These are phyloP conservation scores for Anthracocystis setariae DNA, from an alignment of 1,284 basidiomycete species.

Conservation along the genomic window DNA sequence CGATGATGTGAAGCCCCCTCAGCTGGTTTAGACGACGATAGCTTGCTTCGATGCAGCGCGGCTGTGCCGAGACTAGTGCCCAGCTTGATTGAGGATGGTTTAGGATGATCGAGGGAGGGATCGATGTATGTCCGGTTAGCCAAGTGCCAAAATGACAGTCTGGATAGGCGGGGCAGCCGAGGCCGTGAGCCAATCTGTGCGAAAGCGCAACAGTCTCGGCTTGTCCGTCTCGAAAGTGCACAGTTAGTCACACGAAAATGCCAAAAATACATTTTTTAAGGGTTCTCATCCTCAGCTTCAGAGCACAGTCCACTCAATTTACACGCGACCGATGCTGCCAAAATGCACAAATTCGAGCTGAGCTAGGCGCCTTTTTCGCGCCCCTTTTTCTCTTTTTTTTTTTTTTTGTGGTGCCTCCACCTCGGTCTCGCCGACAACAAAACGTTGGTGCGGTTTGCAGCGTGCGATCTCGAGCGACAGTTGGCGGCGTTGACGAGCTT, in stretches of 20 bases:
- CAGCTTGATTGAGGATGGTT: not conserved
- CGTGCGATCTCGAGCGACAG: conserved; percentile 9
- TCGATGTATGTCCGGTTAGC: no score
- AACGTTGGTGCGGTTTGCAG: conserved; percentile 20
- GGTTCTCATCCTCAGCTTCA: no score
- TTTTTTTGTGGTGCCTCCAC: conserved; percentile 15
- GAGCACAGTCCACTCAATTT: not conserved
- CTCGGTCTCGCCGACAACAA: no score
- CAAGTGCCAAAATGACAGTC: no score
- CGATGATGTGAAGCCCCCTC: not conserved
- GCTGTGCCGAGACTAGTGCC: not conserved
- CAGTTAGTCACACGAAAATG: no score
- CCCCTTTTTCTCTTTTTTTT: conserved; percentile 1
- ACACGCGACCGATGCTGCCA: not conserved
- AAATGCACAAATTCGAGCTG: not conserved
- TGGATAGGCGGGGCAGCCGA: no score
- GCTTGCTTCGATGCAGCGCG: not conserved
- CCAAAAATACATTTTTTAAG: no score
- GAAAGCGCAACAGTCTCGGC: not conserved
- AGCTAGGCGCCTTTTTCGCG: not conserved
- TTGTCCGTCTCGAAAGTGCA: no score
- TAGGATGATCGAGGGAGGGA: no score
- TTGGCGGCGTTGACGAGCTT: not conserved
- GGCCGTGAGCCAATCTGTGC: no score
- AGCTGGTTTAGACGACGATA: not conserved